Base-by-base conservation (phyloP, 768 basidiomycete species). In the Lactifluus subvellereus region DNA sequence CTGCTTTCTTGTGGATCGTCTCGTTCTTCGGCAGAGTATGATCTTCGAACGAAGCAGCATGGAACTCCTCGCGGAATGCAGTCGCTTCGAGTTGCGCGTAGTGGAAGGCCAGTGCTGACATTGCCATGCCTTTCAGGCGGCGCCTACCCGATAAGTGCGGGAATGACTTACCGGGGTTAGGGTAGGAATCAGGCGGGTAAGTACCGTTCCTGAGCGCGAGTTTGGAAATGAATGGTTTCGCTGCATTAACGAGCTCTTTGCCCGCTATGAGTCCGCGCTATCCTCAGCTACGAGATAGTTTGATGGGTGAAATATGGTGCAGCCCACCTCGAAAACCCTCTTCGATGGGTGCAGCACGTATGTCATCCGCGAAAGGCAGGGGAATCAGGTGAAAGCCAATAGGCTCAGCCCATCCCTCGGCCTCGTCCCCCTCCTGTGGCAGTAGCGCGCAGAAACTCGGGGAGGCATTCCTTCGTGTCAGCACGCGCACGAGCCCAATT, bases 351-450 rank as follows among this genome's bases (percentile, higher is more conserved):
- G 89, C 89, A 20, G 80, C 79, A 53, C 97, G 85, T 54, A 98
- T 88, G 69, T 99, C 97, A 71, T 99, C 97, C 4, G 91, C 89
- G 72, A 90, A 99, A 0, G 96, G 95, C n/a, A 98, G 73, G 16
- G 89, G 88, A 61, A 98, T 88, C 55, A 98, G 78, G 73, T 98
- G 94, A 69, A 98, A 89, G 6, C 97, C 97, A 1, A 91, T 85
- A 38, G 97, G 92, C 47, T 89, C 86, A 56, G 83, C 85, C 79
- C 85, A 89, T 7, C 90, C 91, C 10, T 80, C 81, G 37, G 86
- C 84, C 68, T 88, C 85, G 38, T 76, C 67, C 52, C 22, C 82
- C 72, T 97, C 93, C 61, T 96, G 94, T 8, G 95, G 96, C 18
- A 98, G 74, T 59, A 98, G 74, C 0, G 89, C 87, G 64, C 88